A percentile compares a stretch with the other conserved stretches of the same genome.
Evolutionary conservation across 805 yeast genomes (phyloP).

Genomic region (Clavispora vitiphila): DNA sequence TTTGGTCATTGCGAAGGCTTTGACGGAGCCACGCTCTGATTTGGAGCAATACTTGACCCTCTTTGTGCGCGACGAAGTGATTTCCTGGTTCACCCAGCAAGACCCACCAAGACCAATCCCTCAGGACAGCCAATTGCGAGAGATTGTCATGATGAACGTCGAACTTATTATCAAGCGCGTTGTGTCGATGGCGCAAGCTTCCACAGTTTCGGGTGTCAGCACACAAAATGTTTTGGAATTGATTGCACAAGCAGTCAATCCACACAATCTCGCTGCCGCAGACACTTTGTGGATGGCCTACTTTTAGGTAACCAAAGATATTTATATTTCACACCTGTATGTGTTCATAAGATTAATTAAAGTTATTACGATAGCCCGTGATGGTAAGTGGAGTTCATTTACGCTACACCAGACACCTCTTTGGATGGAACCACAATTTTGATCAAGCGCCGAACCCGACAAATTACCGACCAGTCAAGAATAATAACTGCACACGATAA

Average conservation of each 20-base stretch:
- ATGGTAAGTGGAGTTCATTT: too few species aligned
- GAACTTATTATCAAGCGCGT: constrained; percentile 79
- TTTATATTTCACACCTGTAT: background rate
- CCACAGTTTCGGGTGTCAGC: constrained; percentile 66
- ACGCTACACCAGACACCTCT: background rate
- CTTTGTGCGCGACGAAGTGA: constrained; percentile 92
- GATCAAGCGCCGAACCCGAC: background rate
- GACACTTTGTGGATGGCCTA: constrained; percentile 96
- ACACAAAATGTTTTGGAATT: constrained; percentile 88
- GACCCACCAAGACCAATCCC: constrained; percentile 69
- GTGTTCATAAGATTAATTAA: background rate
- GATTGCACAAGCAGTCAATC: constrained; percentile 92
- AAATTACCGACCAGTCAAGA: background rate
- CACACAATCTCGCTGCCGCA: constrained; percentile 84
- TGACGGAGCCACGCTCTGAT: constrained; percentile 89
- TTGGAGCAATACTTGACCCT: constrained; percentile 87
- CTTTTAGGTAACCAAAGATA: constrained; percentile 37
- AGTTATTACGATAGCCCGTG: background rate
- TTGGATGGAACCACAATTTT: background rate
- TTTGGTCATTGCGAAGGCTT: constrained; percentile 79
- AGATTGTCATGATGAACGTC: constrained; percentile 82
- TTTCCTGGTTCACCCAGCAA: constrained; percentile 88
- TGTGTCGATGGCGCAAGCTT: constrained; percentile 56
- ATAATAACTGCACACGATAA: constrained; percentile 6
- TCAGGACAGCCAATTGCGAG: constrained; percentile 78